These are phyloP conservation scores for Tulasnella sp. DNA, from an alignment of 768 basidiomycete species.

Conservation along the genomic window DNA sequence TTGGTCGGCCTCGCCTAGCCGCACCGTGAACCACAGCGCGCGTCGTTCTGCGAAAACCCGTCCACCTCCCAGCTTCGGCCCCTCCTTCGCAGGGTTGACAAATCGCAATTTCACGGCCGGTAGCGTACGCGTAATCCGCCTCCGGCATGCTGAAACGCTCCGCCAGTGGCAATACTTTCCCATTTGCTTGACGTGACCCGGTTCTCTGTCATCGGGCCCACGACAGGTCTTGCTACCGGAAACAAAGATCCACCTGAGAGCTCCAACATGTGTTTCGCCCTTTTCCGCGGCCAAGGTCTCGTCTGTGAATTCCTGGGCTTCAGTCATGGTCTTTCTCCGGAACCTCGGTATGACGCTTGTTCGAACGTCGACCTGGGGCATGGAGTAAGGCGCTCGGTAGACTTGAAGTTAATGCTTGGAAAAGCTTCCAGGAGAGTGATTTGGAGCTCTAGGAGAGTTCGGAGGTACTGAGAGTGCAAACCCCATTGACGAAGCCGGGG, in stretches of 20 bases:
- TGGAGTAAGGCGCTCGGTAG: conserved; percentile 73
- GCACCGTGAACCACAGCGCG: too few species aligned
- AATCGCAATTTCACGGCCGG: too few species aligned
- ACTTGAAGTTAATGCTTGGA: conserved; percentile 89
- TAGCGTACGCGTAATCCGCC: too few species aligned
- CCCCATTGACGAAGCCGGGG: conserved; percentile 82
- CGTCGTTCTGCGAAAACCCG: too few species aligned
- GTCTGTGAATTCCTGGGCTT: conserved; percentile 92
- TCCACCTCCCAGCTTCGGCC: too few species aligned
- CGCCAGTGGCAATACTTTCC: too few species aligned
- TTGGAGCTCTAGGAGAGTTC: conserved; percentile 85
- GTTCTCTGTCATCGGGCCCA: too few species aligned
- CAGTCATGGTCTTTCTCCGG: conserved; percentile 95
- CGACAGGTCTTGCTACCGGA: too few species aligned
- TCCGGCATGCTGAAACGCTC: too few species aligned
- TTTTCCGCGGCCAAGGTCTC: conserved; percentile 81
- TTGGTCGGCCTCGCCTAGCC: too few species aligned
- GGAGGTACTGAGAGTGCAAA: conserved; percentile 84
- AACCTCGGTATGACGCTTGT: conserved; percentile 92
- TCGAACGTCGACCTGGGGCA: conserved; percentile 95
- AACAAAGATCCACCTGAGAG: conserved; percentile 92
- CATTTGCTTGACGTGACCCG: too few species aligned
- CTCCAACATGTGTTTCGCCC: conserved; percentile 84
- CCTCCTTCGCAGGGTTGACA: too few species aligned
- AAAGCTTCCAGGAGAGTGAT: conserved; percentile 97